These are phyloP conservation scores for Lipomyces lipofer DNA, from an alignment of 805 yeast species.

Conservation along the genomic window DNA sequence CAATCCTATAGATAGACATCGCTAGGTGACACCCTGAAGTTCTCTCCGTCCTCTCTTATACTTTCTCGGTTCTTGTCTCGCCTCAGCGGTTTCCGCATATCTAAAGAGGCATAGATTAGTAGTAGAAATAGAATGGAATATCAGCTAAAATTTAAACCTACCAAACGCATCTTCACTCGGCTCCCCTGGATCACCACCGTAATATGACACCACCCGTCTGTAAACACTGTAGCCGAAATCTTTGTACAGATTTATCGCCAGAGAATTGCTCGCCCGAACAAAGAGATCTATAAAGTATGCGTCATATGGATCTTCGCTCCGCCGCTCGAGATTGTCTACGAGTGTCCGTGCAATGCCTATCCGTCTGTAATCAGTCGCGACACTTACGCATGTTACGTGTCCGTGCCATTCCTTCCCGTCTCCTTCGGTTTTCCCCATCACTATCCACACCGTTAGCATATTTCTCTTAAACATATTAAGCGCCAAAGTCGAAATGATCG, in stretches of 20 bases:
- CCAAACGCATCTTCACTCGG: slow-evolving; percentile 86
- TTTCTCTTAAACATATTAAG: background rate
- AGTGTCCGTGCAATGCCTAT: slow-evolving; percentile 81
- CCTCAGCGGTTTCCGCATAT: slow-evolving; percentile 45
- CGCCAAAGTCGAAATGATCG: background rate
- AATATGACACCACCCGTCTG: slow-evolving; percentile 86
- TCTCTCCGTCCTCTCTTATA: slow-evolving; percentile 35
- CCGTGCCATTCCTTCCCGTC: slow-evolving; percentile 85
- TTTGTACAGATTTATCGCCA: slow-evolving; percentile 82
- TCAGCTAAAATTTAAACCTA: slow-evolving; percentile 38
- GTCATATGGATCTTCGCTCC: slow-evolving; percentile 69
- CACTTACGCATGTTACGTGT: slow-evolving; percentile 94
- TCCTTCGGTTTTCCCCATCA: slow-evolving; percentile 98
- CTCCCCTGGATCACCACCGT: slow-evolving; percentile 48
- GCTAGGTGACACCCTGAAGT: slow-evolving; percentile 30
- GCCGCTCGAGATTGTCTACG: slow-evolving; percentile 69
- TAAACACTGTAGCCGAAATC: slow-evolving; percentile 82
- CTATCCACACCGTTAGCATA: slow-evolving; percentile 48
- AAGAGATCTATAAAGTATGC: slow-evolving; percentile 87
- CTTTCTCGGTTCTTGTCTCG: slow-evolving; percentile 39
- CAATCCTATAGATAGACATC: slow-evolving; percentile 23
- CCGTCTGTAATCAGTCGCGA: slow-evolving; percentile 77
- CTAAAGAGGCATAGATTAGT: slow-evolving; percentile 26
- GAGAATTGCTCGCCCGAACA: slow-evolving; percentile 78
- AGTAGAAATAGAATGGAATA: background rate